phyloP scores from a whole-genome alignment of 2,329 filamentous ascomycete genomes.

The Ceratocystis alfenasii region DNA sequence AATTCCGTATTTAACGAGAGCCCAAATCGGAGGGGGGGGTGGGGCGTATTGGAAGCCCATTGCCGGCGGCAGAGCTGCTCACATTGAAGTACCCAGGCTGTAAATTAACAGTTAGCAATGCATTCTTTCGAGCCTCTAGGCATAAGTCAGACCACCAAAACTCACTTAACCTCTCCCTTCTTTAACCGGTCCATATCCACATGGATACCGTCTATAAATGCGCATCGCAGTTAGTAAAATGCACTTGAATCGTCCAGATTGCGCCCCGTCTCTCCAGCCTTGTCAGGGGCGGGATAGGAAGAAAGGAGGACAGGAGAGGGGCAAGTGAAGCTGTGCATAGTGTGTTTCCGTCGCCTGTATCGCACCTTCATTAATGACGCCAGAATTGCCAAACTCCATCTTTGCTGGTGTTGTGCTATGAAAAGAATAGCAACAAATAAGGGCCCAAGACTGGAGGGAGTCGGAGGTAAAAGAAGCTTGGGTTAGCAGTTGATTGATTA shows the following conservation, averaged over 20 bases:
- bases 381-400: constrained; percentile 54
- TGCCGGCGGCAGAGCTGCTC: constrained; percentile 31
- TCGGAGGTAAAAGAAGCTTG: background rate
- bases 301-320: background rate
- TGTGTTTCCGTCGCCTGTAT: constrained; percentile 8
- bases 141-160: constrained; percentile 23
- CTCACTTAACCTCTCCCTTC: constrained; percentile 97
- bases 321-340: too few relatives aligned
- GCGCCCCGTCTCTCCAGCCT: constrained; percentile 11
- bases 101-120: constrained; percentile 29
- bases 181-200: constrained; percentile 98
- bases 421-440: background rate
- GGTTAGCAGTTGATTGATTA: background rate
- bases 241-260: background rate
- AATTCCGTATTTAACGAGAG: background rate
- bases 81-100: constrained; percentile 96
- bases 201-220: constrained; percentile 80
- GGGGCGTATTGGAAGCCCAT: background rate
- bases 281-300: constrained; percentile 18
- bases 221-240: constrained; percentile 23
- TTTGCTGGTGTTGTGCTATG: background rate
- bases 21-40: too few relatives aligned
- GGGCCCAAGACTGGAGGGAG: background rate
- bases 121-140: background rate
- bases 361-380: constrained; percentile 52